Base-by-base conservation (phyloP, 768 basidiomycete species). In the Boletus barrowsii region DNA sequence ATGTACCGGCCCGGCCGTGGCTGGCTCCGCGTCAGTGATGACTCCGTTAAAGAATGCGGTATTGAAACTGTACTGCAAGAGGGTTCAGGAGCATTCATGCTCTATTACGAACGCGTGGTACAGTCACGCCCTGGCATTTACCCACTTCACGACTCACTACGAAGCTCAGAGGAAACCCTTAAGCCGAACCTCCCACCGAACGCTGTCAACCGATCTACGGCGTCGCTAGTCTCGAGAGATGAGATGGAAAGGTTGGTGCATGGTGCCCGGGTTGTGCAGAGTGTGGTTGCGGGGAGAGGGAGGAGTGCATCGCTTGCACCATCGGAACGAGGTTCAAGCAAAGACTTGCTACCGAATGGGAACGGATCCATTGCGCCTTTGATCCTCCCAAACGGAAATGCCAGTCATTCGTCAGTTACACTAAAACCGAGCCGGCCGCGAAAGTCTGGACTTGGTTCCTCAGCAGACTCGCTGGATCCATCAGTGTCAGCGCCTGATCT, bases 1-100 rank as follows among this genome's bases (percentile, higher is more conserved):
- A 65, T 62, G 55, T 63, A 66, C 29, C 61, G 65, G 8, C 72
- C 80, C 3, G 86, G 86, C 8, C 75, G 72, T 26, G 88, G 92
- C 3, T 98, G 96, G 96, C 73, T 97, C 52, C 76, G 92, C 53
- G 86, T 94, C 56, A 92, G 89, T 64, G 96, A 99, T 72, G 88
- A 91, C 60, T 73, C 80, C 4, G 91, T 94, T 49, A 74, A 78
- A 30, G 88, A 92, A 62, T 84, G 84, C 36, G 87, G 87, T 26
- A 79, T 93, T 49, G 84, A 88, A 72, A 75, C 76, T 50, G 90
- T 92, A 65, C 70, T 91, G 49, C 73, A 77, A 65, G 88, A 88
- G 77, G 88, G 86, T 49, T 76, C 80, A 18, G 90, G 83, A 57
- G 79, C 77, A 17, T 96, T 98, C 70, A 91, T 99, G 90, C 78